Evolutionary conservation across 1,284 basidiomycete species (phyloP).

Genomic region (Golubevia sp.): DNA sequence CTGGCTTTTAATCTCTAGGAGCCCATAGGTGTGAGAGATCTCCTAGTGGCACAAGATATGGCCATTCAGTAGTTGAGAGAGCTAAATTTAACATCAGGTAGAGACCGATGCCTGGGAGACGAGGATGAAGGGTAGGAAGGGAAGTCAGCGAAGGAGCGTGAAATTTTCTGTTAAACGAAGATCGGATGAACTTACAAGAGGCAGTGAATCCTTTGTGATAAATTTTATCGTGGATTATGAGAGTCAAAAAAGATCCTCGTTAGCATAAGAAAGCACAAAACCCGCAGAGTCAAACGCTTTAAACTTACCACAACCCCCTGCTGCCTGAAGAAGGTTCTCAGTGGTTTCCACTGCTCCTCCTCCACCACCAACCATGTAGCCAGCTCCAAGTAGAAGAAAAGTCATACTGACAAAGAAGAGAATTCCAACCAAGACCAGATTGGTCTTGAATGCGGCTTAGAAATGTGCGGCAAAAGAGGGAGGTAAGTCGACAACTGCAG

Average conservation of each 20-base stretch:
- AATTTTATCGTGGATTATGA: too few relatives aligned
- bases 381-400: conserved; percentile 20
- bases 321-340: conserved; percentile 18
- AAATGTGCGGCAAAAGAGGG: too few relatives aligned
- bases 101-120: conserved; percentile 19
- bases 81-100: conserved; percentile 32
- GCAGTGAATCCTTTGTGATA: conserved; percentile 31
- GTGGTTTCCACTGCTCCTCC: conserved; percentile 9
- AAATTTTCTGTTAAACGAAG: too few relatives aligned
- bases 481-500: too few relatives aligned
- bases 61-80: conserved; percentile 25
- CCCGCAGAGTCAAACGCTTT: too few relatives aligned
- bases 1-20: neutral
- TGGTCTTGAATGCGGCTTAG: too few relatives aligned
- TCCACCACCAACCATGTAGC: conserved; percentile 14
- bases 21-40: conserved; percentile 7
- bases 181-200: too few relatives aligned
- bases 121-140: too few relatives aligned
- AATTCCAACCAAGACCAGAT: conserved; percentile 34
- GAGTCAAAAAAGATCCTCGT: too few relatives aligned
- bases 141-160: too few relatives aligned
- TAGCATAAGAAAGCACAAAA: too few relatives aligned
- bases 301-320: conserved; percentile 16
- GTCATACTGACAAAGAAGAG: conserved; percentile 30
- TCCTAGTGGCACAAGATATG: conserved; percentile 8